phyloP scores from a whole-genome alignment of 805 yeast species.

The Ogataea trehaloabstinens region DNA sequence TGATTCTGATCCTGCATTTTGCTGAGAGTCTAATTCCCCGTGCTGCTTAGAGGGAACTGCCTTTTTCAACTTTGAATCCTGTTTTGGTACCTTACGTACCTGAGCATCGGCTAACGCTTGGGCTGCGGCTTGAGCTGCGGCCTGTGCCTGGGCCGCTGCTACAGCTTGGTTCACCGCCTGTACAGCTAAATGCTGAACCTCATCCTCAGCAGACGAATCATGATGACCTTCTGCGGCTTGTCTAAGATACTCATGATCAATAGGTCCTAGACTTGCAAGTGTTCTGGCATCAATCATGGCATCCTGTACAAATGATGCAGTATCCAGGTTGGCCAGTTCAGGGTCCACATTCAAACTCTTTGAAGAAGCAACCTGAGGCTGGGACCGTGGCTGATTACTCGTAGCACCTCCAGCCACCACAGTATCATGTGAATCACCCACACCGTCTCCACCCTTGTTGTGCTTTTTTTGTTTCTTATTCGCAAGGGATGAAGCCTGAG shows the following conservation, averaged over 20 bases:
- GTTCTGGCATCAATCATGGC: conserved; percentile 69
- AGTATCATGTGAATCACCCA: neutral
- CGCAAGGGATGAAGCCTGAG: conserved; percentile 11
- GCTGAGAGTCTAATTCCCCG: neutral
- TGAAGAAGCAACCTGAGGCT: neutral
- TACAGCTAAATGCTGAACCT: conserved; percentile 31
- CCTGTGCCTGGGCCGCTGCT: conserved; percentile 22
- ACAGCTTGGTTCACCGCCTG: conserved; percentile 29
- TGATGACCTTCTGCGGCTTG: conserved; percentile 24
- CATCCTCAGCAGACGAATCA: conserved; percentile 22
- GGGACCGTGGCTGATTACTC: neutral
- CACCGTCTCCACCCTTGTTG: conserved; percentile 3
- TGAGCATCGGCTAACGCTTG: conserved; percentile 24
- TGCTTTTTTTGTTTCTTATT: conserved; percentile 4
- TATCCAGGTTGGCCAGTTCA: conserved; percentile 50
- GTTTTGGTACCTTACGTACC: neutral
- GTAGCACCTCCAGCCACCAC: neutral
- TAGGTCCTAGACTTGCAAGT: conserved; percentile 44
- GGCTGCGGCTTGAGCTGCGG: conserved; percentile 21
- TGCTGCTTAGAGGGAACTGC: neutral
- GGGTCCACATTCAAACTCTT: conserved; percentile 50
- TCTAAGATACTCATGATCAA: conserved; percentile 31
- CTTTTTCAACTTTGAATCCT: neutral
- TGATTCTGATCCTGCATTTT: neutral
- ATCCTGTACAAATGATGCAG: conserved; percentile 55